Evolutionary conservation across 495 filamentous ascomycete species (phyloP).

Genomic region (Podospora pseudopauciseta): DNA sequence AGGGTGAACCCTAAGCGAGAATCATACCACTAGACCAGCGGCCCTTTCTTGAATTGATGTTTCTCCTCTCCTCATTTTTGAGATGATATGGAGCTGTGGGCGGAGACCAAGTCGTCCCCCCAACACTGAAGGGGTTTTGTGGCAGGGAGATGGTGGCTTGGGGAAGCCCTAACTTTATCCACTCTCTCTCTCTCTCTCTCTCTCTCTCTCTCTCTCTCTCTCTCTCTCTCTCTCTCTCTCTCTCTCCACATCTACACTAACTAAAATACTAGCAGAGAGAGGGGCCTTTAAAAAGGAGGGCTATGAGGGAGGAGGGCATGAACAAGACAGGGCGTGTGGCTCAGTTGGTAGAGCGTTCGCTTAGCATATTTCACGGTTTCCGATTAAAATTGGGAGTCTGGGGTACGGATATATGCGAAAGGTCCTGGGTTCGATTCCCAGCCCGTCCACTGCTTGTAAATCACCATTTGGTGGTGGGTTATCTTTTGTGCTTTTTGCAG

Average conservation of each 20-base stretch:
- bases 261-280: no score
- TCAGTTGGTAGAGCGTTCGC: conserved; percentile 14
- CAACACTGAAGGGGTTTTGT: no score
- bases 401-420: background rate
- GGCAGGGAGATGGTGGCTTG: no score
- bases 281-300: background rate
- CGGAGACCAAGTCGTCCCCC: background rate
- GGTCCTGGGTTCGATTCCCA: conserved; percentile 1
- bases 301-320: no score
- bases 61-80: background rate
- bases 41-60: background rate
- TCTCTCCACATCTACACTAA: no score
- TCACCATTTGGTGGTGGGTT: background rate
- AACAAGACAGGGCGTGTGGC: conserved; percentile 3
- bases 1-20: background rate
- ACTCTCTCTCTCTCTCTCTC: no score
- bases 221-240: no score
- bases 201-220: no score
- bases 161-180: no score
- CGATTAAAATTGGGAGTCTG: background rate
- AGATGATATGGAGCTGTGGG: background rate
- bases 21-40: background rate
- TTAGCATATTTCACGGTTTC: conserved; percentile 3
- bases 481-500: background rate
- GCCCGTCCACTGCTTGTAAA: background rate